phyloP scores from a whole-genome alignment of 2,329 filamentous ascomycete species.

The Aspergillus nomiae region DNA sequence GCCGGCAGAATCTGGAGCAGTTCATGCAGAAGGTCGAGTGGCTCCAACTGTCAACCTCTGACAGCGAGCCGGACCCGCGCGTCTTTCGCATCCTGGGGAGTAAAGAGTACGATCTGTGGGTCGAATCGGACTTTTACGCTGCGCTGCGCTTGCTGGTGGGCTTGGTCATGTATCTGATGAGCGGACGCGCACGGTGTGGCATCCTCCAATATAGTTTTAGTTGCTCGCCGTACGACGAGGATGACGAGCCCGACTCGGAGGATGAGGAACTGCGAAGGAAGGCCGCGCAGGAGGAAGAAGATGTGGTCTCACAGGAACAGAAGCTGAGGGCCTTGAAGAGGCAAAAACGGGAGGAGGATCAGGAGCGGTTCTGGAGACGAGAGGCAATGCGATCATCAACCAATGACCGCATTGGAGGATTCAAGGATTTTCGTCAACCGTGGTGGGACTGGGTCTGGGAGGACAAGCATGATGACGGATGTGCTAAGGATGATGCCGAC shows the following conservation, averaged over 20 bases:
- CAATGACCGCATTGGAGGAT: conserved; percentile 16
- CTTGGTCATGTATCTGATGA: conserved; percentile 30
- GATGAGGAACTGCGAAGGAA: conserved; percentile 10
- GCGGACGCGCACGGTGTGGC: conserved; percentile 28
- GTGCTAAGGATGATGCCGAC: conserved; percentile 7
- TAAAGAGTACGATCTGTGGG: conserved; percentile 32
- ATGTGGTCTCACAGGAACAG: conserved; percentile 15
- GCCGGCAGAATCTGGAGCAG: conserved; percentile 17
- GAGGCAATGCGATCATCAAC: conserved; percentile 16
- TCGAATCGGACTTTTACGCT: conserved; percentile 20
- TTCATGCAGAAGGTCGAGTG: conserved; percentile 21
- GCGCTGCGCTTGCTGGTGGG: conserved; percentile 23
- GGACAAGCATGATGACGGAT: conserved; percentile 11
- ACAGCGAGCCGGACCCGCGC: conserved; percentile 18
- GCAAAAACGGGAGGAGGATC: conserved; percentile 12
- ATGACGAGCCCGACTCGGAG: conserved; percentile 9
- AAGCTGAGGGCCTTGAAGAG: conserved; percentile 13
- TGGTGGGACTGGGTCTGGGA: conserved; percentile 30
- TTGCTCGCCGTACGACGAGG: conserved; percentile 19
- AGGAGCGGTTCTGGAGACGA: conserved; percentile 5
- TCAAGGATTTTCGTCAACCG: conserved; percentile 16
- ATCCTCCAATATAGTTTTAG: conserved; percentile 25
- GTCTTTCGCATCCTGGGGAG: conserved; percentile 28
- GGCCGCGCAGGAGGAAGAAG: conserved; percentile 11
- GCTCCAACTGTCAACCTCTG: conserved; percentile 13